A percentile compares a stretch with the other conserved stretches of the same genome.
Evolutionary conservation across 805 yeast genomes (phyloP).

Genomic region (Yarrowia sp.): DNA sequence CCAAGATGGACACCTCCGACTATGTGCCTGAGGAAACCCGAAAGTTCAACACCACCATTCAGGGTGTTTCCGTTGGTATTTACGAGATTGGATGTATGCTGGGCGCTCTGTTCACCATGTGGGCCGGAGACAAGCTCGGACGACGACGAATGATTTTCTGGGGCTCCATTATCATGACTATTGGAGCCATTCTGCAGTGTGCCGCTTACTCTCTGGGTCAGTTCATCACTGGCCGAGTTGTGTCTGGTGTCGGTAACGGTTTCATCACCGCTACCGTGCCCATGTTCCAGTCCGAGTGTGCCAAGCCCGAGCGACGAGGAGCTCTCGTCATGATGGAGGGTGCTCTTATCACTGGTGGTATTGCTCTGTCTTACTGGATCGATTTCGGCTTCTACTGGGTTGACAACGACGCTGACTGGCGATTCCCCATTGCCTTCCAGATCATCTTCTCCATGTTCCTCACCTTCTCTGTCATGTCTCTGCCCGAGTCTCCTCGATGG

Average conservation of each 20-base stretch:
- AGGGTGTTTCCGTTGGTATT: conserved; percentile 46
- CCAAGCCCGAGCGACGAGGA: conserved; percentile 72
- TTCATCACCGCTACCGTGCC: conserved; percentile 81
- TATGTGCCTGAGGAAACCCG: conserved; percentile 9
- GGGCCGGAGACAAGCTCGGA: conserved; percentile 58
- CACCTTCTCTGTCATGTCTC: conserved; percentile 61
- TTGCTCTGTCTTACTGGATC: conserved; percentile 68
- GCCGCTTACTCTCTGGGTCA: conserved; percentile 45
- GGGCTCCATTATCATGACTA: conserved; percentile 58
- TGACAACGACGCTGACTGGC: conserved; percentile 67
- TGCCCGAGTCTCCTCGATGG: conserved; percentile 91
- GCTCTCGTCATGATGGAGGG: conserved; percentile 73
- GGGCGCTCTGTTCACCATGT: conserved; percentile 58
- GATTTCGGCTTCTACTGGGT: conserved; percentile 58
- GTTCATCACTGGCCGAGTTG: conserved; percentile 63
- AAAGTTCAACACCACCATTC: conserved; percentile 41
- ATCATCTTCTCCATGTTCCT: conserved; percentile 63
- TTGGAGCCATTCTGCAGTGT: conserved; percentile 59
- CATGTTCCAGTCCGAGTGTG: conserved; percentile 79
- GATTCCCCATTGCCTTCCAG: conserved; percentile 82
- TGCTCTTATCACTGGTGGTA: conserved; percentile 74
- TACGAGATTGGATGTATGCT: conserved; percentile 59
- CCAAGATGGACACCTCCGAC: conserved; percentile 40
- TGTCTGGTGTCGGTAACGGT: conserved; percentile 79
- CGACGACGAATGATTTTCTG: conserved; percentile 57